Percentiles rank a stretch among this genome's conserved stretches.
These are phyloP conservation scores for Thalassiosira pacifica DNA, from an alignment of 352 stramenopile genomes.

Conservation along the genomic window DNA sequence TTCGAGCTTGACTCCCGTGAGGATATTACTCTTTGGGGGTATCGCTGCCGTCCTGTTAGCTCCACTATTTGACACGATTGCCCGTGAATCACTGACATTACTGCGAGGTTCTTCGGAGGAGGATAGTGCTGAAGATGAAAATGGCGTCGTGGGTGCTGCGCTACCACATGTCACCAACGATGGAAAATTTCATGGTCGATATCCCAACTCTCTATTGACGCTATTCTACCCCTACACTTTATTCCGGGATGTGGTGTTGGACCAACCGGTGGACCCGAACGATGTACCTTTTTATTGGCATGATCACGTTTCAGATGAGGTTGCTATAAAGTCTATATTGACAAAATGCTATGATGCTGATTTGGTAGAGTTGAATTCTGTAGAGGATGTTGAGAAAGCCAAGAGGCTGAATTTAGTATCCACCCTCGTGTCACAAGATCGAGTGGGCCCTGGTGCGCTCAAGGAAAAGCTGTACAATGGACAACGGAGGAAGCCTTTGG, in stretches of 20 bases:
- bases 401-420: constrained; percentile 56
- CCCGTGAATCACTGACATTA: background rate
- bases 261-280: constrained; percentile 56
- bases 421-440: constrained; percentile 27
- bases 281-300: constrained; percentile 73
- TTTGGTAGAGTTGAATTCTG: constrained; percentile 58
- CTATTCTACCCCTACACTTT: constrained; percentile 70
- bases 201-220: constrained; percentile 69
- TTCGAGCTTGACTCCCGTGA: constrained; percentile 27
- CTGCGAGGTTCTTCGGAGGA: background rate
- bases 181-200: constrained; percentile 62
- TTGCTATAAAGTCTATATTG: constrained; percentile 51
- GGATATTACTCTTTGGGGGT: constrained; percentile 21
- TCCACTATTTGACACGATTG: constrained; percentile 18
- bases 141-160: constrained; percentile 14
- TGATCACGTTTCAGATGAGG: constrained; percentile 51
- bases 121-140: constrained; percentile 12
- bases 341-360: constrained; percentile 62
- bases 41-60: constrained; percentile 17
- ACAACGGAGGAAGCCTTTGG: constrained; percentile 40
- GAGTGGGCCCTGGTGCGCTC: constrained; percentile 25
- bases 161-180: constrained; percentile 37
- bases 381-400: constrained; percentile 55
- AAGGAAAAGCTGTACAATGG: constrained; percentile 57
- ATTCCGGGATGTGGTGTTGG: constrained; percentile 64